These are phyloP conservation scores for Catunica adiposa DNA, from an alignment of 2,329 filamentous ascomycete species.

Conservation along the genomic window DNA sequence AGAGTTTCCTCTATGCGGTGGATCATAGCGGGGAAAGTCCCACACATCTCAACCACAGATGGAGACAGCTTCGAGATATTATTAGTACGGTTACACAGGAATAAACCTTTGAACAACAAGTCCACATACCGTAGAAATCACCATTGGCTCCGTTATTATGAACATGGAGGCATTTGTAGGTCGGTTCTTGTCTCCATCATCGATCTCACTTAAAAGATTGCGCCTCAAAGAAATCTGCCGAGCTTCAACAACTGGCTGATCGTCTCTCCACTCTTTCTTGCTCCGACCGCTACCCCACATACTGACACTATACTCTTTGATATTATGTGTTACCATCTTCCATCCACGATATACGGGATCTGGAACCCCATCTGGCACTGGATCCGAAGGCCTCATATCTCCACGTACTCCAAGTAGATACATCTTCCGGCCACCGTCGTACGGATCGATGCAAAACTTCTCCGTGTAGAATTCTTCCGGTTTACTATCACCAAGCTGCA, in stretches of 20 bases:
- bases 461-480: conserved; percentile 34
- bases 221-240: conserved; percentile 60
- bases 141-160: conserved; percentile 61
- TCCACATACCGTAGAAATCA: conserved; percentile 53
- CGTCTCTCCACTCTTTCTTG: conserved; percentile 35
- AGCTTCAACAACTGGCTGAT: conserved; percentile 70
- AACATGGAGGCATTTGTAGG: conserved; percentile 23
- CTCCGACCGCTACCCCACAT: conserved; percentile 45
- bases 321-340: conserved; percentile 34
- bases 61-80: conserved; percentile 41
- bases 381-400: conserved; percentile 46
- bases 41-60: conserved; percentile 52
- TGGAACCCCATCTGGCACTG: conserved; percentile 41
- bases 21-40: conserved; percentile 69
- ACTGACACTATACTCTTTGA: conserved; percentile 72
- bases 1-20: conserved; percentile 68
- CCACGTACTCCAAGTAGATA: conserved; percentile 36
- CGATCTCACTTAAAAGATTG: conserved; percentile 61
- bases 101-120: neutral
- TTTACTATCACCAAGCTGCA: conserved; percentile 24
- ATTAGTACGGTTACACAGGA: neutral
- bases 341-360: conserved; percentile 29
- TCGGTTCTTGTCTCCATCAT: conserved; percentile 32
- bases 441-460: conserved; percentile 40
- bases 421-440: conserved; percentile 47